Conservation (phyloP, 345 rosid genomes). For the Boechera divaricarpa region DNA sequence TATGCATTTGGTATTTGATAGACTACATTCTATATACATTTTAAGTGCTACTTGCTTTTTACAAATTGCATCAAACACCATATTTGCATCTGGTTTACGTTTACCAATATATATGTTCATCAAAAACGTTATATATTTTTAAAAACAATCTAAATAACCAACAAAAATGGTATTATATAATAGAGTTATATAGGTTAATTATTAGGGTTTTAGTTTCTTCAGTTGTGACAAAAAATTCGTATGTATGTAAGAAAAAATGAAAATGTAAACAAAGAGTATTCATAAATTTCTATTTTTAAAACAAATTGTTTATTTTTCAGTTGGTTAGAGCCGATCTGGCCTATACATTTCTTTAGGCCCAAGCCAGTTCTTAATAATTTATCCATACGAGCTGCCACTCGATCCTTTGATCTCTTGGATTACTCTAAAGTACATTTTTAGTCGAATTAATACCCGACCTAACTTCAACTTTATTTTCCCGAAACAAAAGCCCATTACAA, state of each 20-base stretch:
- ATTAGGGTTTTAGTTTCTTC: neutral
- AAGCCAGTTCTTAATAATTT: too few species aligned
- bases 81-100: too few species aligned
- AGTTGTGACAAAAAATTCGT: neutral
- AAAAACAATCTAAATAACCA: neutral
- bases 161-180: neutral
- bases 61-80: neutral
- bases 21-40: neutral
- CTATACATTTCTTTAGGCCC: too few species aligned
- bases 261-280: neutral
- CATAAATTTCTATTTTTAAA: too few species aligned
- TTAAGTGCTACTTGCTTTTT: neutral
- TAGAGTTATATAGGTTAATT: too few species aligned
- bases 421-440: too few species aligned
- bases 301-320: neutral
- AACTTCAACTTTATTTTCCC: neutral
- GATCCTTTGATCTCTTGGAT: too few species aligned
- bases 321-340: neutral
- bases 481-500: neutral
- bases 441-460: neutral
- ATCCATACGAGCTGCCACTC: too few species aligned
- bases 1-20: constrained; percentile 3
- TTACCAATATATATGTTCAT: neutral
- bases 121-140: neutral
- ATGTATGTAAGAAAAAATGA: neutral